phyloP scores from a whole-genome alignment of 2,329 filamentous ascomycete species.

The Metarhizium robertsii region DNA sequence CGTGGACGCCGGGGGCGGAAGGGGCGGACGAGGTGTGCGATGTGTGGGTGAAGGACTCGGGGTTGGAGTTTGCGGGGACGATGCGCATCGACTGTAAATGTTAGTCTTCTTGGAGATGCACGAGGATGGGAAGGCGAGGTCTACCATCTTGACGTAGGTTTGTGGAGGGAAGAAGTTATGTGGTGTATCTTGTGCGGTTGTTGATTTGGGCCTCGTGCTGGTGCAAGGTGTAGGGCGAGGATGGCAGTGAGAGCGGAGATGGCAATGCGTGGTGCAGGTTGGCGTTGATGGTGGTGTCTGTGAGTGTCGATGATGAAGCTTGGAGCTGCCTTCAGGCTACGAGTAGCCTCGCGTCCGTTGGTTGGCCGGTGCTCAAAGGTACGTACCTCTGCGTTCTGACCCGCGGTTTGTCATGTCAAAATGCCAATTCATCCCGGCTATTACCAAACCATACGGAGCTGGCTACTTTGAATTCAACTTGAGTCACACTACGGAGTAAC shows the following conservation, averaged over 20 bases:
- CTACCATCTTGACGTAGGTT: slow-evolving; percentile 37
- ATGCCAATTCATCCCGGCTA: neutral
- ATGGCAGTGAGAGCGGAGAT: neutral
- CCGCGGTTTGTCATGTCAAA: neutral
- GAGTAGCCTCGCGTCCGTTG: slow-evolving; percentile 17
- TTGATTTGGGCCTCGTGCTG: neutral
- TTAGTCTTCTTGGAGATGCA: slow-evolving; percentile 8
- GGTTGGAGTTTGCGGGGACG: slow-evolving; percentile 60
- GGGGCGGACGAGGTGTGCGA: slow-evolving; percentile 61
- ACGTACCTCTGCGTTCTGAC: slow-evolving; percentile 10
- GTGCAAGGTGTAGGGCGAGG: neutral
- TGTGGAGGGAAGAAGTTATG: neutral
- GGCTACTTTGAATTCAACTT: neutral
- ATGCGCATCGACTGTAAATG: slow-evolving; percentile 72
- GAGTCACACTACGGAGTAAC: neutral
- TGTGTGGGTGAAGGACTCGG: slow-evolving; percentile 56
- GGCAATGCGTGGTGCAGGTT: slow-evolving; percentile 1
- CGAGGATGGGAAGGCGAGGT: slow-evolving; percentile 4
- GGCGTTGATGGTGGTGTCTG: slow-evolving; percentile 2
- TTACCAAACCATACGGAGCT: neutral
- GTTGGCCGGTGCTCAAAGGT: slow-evolving; percentile 3
- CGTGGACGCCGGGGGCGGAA: slow-evolving; percentile 86
- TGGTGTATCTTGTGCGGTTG: slow-evolving; percentile 3
- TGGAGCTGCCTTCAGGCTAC: slow-evolving; percentile 15
- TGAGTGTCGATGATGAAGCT: slow-evolving; percentile 4